Base-by-base conservation (phyloP, 345 rosid genomes). In the Capsella bursapastoris region DNA sequence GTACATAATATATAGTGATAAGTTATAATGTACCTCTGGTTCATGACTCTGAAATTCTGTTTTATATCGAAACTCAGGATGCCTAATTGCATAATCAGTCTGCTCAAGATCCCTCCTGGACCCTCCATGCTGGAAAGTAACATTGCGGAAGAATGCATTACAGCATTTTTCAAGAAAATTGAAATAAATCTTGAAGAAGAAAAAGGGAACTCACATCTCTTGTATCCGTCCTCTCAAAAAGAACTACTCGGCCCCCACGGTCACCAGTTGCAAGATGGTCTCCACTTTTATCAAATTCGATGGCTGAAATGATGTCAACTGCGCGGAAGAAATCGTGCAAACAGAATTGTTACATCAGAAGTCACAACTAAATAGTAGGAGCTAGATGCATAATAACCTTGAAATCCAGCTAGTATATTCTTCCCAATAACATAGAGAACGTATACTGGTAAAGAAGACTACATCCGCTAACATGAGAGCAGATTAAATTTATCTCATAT, bases 21-120 rank as follows among this genome's bases (percentile, higher is more conserved):
- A 43, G 4, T 75, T 51, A 32, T 67, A 63, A 73, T 29, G 41
- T 79, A 96, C 99, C 98, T 96, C 99, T 50, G 99, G 99, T 66
- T 96, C 99, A 77, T 92, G 99, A 89, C 99, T 96, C 87, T 96
- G 99, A 81, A 96, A 96, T 74, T 96, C 99, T 50, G 98, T 92
- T 83, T 92, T 96, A 82, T 96, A 96, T 40, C 99, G 97, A 79
- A 92, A 96, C 78, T 96, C 99, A 44, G 98, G 98, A 80, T 92
- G 99, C 87, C 89, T 89, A 77, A 85, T 72, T 53, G 94, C 13
- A 75, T 78, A 86, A 78, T 89, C 97, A 52, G 76, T 78, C 76
- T 85, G 73, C 86, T 96, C 99, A 79, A 84, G 65, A 83, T 96
- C 96, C 78, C 86, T 86, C 83, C 97, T 81, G 51, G 88, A 86